Base-by-base conservation (phyloP, 257 asterid genomes). In the Apocynum venetum region DNA sequence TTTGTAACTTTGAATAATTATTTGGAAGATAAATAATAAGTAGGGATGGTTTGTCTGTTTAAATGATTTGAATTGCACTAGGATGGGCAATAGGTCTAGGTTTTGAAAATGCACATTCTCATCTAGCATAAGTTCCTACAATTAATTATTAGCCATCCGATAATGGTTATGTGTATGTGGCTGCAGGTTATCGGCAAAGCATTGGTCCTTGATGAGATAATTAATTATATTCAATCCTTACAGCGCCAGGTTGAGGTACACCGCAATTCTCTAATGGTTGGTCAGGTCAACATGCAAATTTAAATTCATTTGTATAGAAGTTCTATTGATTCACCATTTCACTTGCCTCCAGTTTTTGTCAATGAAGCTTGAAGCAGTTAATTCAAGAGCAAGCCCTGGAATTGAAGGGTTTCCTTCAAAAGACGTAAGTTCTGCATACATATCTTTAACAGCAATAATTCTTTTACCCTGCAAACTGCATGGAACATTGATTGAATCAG, bases 321-420 rank as follows among this genome's bases (percentile, higher is more conserved):
- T 72, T 52, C 31, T 12, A 72, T 20, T 52, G 14, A 72, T 56
- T 72, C 15, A 8, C 81, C 71, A 59, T 20, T 72, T 73, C 73
- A 31, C 25, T 72, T 84, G 79, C 82, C 63, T 79, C 69, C 90
- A 94, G 97, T 94, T 92, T 82, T 87, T 94, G 64, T 92, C 98
- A 1, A 91, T 92, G 97, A 94, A 94, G 90, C 97, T 94, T 73
- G 97, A 94, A 89, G 91, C 95, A 65, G 97, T 94, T 71, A 91
- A 89, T 83, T 84, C 97, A 71, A 86, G 94, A 86, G 84, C 73
- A 31, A 55, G 70, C 73, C 81, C 84, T 3, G 87, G 87, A 72
- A 76, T 89, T 47, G 97, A 92, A 71, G 97, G 88, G 83, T 89
- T 84, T 83, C 92, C 92, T 79, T 84, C 93, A 76, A 94, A 74